Evolutionary conservation across 1,284 basidiomycete genomes (phyloP).

Genomic region (Athelia psychrophila): DNA sequence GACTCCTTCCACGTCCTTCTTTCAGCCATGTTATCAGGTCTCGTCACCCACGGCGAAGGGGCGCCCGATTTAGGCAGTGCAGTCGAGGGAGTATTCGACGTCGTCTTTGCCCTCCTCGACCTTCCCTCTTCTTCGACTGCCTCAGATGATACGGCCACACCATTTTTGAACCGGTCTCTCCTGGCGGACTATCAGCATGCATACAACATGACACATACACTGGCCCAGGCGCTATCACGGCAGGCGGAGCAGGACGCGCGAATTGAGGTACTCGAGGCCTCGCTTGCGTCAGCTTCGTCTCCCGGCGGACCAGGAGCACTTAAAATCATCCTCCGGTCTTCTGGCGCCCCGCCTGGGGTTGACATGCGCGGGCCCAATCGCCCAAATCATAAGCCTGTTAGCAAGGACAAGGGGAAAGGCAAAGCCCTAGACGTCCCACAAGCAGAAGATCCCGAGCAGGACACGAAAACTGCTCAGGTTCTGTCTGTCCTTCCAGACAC

Average conservation of each 20-base stretch:
- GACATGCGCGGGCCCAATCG: constrained; percentile 28
- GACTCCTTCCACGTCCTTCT: constrained; percentile 65
- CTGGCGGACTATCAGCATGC: constrained; percentile 68
- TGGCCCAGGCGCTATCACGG: constrained; percentile 42
- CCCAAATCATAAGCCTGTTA: constrained; percentile 1
- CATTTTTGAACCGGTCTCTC: constrained; percentile 32
- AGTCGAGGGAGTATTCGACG: constrained; percentile 52
- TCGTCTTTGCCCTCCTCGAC: constrained; percentile 57
- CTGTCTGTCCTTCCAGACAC: constrained; percentile 70
- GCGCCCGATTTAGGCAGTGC: constrained; percentile 36
- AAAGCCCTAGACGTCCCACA: constrained; percentile 15
- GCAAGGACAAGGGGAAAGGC: constrained; percentile 38
- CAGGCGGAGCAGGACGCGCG: constrained; percentile 51
- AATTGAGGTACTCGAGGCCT: constrained; percentile 52
- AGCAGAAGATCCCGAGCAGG: constrained; percentile 40
- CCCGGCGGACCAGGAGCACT: constrained; percentile 48
- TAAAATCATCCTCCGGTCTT: constrained; percentile 57
- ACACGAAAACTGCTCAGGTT: constrained; percentile 60
- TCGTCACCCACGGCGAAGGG: constrained; percentile 38
- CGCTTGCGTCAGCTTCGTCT: constrained; percentile 34
- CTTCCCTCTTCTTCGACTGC: constrained; percentile 20
- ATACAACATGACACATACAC: constrained; percentile 51
- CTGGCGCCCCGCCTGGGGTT: constrained; percentile 47
- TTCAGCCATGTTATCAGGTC: constrained; percentile 43
- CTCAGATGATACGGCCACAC: no score